Base-by-base conservation (phyloP, 192 early-diverging fungal genomes). In the Powellomyces hirtus region DNA sequence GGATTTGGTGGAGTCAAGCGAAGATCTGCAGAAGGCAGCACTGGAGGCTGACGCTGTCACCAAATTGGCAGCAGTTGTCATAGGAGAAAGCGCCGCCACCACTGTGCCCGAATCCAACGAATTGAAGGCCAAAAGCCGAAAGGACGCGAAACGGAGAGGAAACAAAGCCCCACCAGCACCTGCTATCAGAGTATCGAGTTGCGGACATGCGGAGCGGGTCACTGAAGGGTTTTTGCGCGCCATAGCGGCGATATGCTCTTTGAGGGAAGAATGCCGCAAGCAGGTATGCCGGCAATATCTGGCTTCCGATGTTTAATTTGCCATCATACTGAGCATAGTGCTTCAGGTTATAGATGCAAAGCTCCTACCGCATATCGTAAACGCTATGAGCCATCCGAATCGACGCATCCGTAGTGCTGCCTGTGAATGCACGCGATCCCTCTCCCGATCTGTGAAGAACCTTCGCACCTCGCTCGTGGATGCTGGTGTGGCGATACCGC, bases 381-480 rank as follows among this genome's bases (percentile, higher is more conserved):
- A 64, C 3, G 85, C 86, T 27, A 75, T 95, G 66, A 82, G 81
- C 14, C 79, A 84, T 76, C 74, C 80, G 37, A 70, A 71, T 22
- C 70, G 77, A 22, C 72, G 76, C 22, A 75, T 95, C 29, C 84
- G 93, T 8, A 64, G 80, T 13, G 92, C 92, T 0, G 90, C 92
- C 11, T 94, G 92, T 64, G 82, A 89, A 65, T 93, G 91, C 60
- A 81, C 84, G n/a, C 77, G 86, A 40, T 88, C 85, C 16, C 76
- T 95, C 8, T 92, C 91, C 24, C 81, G 93, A 18, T 87, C 84
- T 46, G 88, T 92, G 11, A 89, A 86, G 58, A 82, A 84, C 49
- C 70, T 95, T 35, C 79, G 93, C 42, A 95, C 93, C 0, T 79
- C 76, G 37, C 77, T 94, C 11, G 86, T 94, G 13, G 93, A 95